Conservation (phyloP, 192 early-diverging fungal genomes). For the Haplosporangium gracile region DNA sequence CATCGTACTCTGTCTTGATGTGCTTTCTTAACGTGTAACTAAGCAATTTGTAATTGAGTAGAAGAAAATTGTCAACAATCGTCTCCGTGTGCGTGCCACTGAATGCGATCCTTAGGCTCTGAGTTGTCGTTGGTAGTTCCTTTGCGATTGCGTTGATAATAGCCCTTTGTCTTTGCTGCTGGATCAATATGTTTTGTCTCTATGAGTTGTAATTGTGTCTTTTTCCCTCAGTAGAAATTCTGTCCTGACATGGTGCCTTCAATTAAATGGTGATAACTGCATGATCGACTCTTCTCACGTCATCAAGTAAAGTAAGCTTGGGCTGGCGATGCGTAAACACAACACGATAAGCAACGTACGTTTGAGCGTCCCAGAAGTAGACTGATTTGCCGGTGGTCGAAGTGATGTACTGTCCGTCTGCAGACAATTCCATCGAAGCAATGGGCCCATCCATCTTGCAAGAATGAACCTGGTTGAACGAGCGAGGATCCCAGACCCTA, state of each 20-base stretch:
- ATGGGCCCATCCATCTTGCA: conserved; percentile 76
- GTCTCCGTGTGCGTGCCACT: neutral
- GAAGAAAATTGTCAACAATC: neutral
- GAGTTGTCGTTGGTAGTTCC: too few relatives aligned
- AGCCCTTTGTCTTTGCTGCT: too few relatives aligned
- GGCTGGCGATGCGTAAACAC: neutral
- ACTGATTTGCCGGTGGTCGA: conserved; percentile 84
- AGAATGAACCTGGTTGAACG: conserved; percentile 68
- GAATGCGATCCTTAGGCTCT: too few relatives aligned
- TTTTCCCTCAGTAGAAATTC: too few relatives aligned
- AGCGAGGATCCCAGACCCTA: conserved; percentile 82
- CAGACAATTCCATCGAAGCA: conserved; percentile 80
- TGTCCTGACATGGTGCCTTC: neutral
- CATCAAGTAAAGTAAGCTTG: neutral
- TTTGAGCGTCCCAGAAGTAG: conserved; percentile 79
- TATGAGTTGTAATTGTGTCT: too few relatives aligned
- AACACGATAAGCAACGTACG: conserved; percentile 54
- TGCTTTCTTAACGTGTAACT: conserved; percentile 66
- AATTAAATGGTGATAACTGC: neutral
- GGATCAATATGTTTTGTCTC: too few relatives aligned
- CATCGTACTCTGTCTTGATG: conserved; percentile 71
- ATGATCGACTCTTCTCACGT: neutral
- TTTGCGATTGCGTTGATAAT: too few relatives aligned
- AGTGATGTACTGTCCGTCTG: conserved; percentile 80
- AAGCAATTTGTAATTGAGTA: neutral